Evolutionary conservation across 148 eudicot species (phyloP), one percentile per base, ranked within the genome.

Genomic region (Chenopodium suecicum): DNA sequence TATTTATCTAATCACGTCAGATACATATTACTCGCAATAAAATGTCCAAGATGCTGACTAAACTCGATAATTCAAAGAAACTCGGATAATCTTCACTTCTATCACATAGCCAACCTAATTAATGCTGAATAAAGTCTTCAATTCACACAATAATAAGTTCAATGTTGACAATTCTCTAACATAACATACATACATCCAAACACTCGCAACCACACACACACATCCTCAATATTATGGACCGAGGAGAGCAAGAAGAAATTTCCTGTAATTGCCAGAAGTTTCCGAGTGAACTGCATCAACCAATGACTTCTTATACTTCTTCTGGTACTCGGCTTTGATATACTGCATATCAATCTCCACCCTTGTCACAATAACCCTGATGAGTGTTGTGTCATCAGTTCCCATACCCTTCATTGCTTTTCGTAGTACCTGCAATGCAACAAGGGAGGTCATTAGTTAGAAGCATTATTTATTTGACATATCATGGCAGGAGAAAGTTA

Each of bases 391-490:
- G 32, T 92, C 97, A 70, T 91, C 82, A 0, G 98, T 93, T 83
- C 98, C 98, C 87, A 95, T 11, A 52, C 98, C 98, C 78, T 91
- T 92, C 98, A 95, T 95, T 70, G 98, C 92, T 88, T 84, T 89
- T 76, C 77, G 90, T 70, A 95, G 77, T 47, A 85, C 89, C 98
- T 95, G 76, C 47, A 82, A 70, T 48, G 27, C 9, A 68, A 7
- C 60, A 37, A 74, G 52, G 7, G 66, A n/a, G 65, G 70, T 48
- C 66, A 22, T 60, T 2, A 63, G 52, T 71, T 19, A 8, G 9
- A 14, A 20, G 32, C 44, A 2, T 46, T 22, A 41, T 14, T 41
- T 17, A 60, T 63, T 62, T 16, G 14, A 23, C 10, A 78, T 31
- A 9, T 37, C 56, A 14, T 58, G 54, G 3, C 54, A 9, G 9